These are phyloP conservation scores for Suillus americanus DNA, from an alignment of 768 basidiomycete genomes.

Conservation along the genomic window DNA sequence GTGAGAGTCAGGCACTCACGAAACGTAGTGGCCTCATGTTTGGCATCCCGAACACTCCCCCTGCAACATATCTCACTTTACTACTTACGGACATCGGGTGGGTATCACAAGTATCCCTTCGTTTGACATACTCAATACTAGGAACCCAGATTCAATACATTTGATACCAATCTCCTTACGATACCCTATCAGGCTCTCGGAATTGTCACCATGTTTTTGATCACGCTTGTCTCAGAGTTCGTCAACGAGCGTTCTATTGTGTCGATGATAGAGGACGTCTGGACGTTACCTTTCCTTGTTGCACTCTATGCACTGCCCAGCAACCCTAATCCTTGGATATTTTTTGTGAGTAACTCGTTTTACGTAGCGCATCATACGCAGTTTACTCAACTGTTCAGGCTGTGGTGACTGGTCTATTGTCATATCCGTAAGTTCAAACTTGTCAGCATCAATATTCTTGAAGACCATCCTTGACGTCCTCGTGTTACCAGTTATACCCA, in stretches of 20 bases:
- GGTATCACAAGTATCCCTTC: background rate
- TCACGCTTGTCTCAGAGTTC: constrained; percentile 51
- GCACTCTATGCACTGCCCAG: constrained; percentile 49
- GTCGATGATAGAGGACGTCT: constrained; percentile 54
- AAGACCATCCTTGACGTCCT: constrained; percentile 12
- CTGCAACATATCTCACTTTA: constrained; percentile 57
- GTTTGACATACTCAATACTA: background rate
- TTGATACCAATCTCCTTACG: constrained; percentile 57
- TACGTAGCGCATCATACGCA: background rate
- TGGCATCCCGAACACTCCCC: constrained; percentile 48
- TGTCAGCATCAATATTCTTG: background rate
- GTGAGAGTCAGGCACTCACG: background rate
- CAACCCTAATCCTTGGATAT: constrained; percentile 51
- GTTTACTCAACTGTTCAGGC: constrained; percentile 28
- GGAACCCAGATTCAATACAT: constrained; percentile 50
- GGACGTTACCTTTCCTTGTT: constrained; percentile 62
- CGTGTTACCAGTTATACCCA: constrained; percentile 40
- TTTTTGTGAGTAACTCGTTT: constrained; percentile 41
- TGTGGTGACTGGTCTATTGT: constrained; percentile 43
- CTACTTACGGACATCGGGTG: constrained; percentile 53
- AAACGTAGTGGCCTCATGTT: constrained; percentile 48
- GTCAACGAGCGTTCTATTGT: constrained; percentile 55
- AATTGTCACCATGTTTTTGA: constrained; percentile 50
- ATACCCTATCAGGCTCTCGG: constrained; percentile 55
- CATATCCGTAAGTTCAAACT: constrained; percentile 38